Conservation (phyloP, 1,284 basidiomycete genomes). For the Sparassis latifolia region DNA sequence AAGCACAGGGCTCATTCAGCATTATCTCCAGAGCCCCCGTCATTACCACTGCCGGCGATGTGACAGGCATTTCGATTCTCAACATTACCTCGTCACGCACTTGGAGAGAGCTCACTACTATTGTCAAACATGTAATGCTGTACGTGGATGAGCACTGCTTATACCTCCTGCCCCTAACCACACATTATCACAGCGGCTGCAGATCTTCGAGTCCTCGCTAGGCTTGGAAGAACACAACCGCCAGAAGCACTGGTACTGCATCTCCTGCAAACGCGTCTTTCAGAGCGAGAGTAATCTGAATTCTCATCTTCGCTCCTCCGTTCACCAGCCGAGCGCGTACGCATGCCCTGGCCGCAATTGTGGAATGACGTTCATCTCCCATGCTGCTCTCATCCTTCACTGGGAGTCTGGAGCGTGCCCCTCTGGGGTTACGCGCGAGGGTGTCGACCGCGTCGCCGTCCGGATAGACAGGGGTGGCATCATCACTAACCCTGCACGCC, state of each 20-base stretch:
- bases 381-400: slow-evolving; percentile 26
- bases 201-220: slow-evolving; percentile 27
- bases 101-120: slow-evolving; percentile 28
- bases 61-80: slow-evolving; percentile 20
- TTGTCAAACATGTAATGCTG: slow-evolving; percentile 32
- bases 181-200: background rate
- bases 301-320: slow-evolving; percentile 14
- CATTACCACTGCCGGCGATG: slow-evolving; percentile 43
- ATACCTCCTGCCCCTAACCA: too few species aligned
- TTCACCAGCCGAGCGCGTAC: slow-evolving; percentile 13
- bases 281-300: slow-evolving; percentile 14
- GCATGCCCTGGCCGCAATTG: slow-evolving; percentile 20
- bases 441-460: slow-evolving; percentile 21
- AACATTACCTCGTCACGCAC: slow-evolving; percentile 11
- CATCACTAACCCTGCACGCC: slow-evolving; percentile 25
- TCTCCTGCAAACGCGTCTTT: slow-evolving; percentile 37
- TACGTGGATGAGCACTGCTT: slow-evolving; percentile 11
- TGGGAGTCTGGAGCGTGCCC: slow-evolving; percentile 27
- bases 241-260: slow-evolving; percentile 45
- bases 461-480: slow-evolving; percentile 20
- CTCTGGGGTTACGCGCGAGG: slow-evolving; percentile 23
- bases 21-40: slow-evolving; percentile 31
- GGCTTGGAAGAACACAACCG: slow-evolving; percentile 42
- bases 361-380: slow-evolving; percentile 21
- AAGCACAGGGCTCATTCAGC: slow-evolving; percentile 24